phyloP scores from a whole-genome alignment of 169 alveolate genomes.

The Cryptosporidium sp. region DNA sequence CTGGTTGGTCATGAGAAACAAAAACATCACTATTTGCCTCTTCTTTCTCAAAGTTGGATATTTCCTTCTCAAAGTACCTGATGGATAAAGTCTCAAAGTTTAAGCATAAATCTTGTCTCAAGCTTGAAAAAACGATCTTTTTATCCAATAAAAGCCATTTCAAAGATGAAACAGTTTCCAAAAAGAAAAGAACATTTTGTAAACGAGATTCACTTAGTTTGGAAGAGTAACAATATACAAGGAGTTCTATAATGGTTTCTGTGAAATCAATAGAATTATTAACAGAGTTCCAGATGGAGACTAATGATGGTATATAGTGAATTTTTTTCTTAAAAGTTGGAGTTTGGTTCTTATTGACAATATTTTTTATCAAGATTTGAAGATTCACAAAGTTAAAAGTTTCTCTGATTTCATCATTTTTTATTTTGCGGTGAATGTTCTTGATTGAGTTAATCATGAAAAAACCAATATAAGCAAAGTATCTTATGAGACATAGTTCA shows the following conservation, averaged over 20 bases:
- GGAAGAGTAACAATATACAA: conserved; percentile 3
- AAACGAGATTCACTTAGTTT: not conserved
- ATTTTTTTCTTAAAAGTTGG: not conserved
- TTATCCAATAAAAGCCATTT: not conserved
- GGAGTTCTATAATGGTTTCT: conserved; percentile 4
- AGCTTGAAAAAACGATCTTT: not conserved
- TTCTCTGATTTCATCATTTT: not conserved
- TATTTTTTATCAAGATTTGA: not conserved
- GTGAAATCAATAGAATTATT: not conserved
- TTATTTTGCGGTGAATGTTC: not conserved
- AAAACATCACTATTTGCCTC: not conserved
- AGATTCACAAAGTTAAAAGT: conserved; percentile 1
- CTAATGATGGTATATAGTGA: conserved; percentile 42
- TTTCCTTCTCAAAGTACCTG: not conserved
- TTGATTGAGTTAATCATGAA: not conserved
- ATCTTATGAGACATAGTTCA: not conserved
- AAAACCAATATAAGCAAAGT: conserved; percentile 22
- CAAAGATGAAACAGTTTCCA: conserved; percentile 21
- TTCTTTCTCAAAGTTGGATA: not conserved
- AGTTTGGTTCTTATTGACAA: not conserved
- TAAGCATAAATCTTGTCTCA: not conserved
- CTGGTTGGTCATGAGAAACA: not conserved
- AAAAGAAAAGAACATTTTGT: not conserved
- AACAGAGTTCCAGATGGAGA: conserved; percentile 38
- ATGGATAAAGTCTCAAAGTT: not conserved